Evolutionary conservation across 176 grass and related monocot genomes (phyloP).

Genomic region (Avena sativa): DNA sequence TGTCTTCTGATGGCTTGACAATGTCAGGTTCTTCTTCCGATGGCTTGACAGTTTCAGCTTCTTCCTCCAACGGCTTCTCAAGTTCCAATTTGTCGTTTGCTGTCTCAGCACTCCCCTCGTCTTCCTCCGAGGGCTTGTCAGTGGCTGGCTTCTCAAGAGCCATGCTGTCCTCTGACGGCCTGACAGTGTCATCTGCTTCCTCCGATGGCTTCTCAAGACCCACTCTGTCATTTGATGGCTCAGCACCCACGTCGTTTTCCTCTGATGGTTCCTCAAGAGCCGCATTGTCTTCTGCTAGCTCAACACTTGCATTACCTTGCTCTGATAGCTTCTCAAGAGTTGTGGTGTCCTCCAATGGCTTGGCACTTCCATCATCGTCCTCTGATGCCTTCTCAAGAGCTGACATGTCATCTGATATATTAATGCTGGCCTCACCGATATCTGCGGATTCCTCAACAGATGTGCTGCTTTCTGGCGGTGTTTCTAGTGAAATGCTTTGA

Average conservation of each 20-base stretch:
- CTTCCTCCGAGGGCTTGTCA: slow-evolving; percentile 40
- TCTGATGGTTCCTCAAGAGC: slow-evolving; percentile 17
- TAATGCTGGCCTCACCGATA: neutral
- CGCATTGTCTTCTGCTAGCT: slow-evolving; percentile 42
- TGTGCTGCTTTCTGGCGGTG: slow-evolving; percentile 12
- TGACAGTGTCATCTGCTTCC: slow-evolving; percentile 14
- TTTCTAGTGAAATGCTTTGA: slow-evolving; percentile 46
- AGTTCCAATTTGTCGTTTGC: neutral
- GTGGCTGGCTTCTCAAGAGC: slow-evolving; percentile 32
- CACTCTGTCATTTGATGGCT: neutral
- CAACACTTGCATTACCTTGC: neutral
- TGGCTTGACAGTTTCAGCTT: slow-evolving; percentile 19
- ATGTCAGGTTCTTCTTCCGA: slow-evolving; percentile 1
- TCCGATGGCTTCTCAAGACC: slow-evolving; percentile 32
- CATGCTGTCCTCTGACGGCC: slow-evolving; percentile 31
- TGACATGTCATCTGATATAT: neutral
- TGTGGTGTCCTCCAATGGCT: slow-evolving; percentile 35
- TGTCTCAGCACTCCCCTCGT: slow-evolving; percentile 18
- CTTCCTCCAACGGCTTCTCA: slow-evolving; percentile 41
- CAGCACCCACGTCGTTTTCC: slow-evolving; percentile 2
- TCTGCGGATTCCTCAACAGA: slow-evolving; percentile 24
- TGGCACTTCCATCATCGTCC: slow-evolving; percentile 13
- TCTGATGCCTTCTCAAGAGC: neutral
- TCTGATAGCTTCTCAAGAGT: slow-evolving; percentile 35
- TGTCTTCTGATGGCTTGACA: slow-evolving; percentile 44